A percentile compares a stretch with the other conserved stretches of the same genome.
phyloP scores from a whole-genome alignment of 768 basidiomycete species.

The Tricholoma hemisulphureum region DNA sequence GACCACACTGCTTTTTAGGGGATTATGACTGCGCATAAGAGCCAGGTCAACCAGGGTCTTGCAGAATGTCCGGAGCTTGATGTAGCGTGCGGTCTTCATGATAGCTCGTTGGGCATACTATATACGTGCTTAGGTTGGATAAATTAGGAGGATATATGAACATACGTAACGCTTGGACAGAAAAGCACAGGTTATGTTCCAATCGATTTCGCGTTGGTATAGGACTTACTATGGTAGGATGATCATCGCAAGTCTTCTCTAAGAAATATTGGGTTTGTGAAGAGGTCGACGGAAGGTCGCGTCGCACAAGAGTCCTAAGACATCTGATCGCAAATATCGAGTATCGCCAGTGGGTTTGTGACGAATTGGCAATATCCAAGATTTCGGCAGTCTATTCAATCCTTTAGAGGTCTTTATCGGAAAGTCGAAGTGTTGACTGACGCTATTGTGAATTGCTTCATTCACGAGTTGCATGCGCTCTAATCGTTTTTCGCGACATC shows the following conservation, averaged over 20 bases:
- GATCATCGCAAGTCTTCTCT: conserved; percentile 56
- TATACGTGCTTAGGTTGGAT: conserved; percentile 2
- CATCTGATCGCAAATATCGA: conserved; percentile 65
- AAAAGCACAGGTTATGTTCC: conserved; percentile 9
- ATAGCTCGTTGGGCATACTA: conserved; percentile 73
- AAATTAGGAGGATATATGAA: conserved; percentile 4
- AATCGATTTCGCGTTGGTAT: background rate
- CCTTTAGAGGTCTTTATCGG: background rate
- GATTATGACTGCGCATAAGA: conserved; percentile 63
- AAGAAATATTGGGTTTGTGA: conserved; percentile 58
- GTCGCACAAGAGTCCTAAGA: conserved; percentile 65
- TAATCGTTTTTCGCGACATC: conserved; percentile 44
- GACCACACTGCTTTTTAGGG: conserved; percentile 52
- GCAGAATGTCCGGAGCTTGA: conserved; percentile 80
- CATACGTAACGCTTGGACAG: conserved; percentile 56
- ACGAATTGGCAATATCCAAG: conserved; percentile 56
- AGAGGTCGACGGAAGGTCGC: conserved; percentile 52
- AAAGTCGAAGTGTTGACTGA: conserved; percentile 28
- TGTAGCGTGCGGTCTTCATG: conserved; percentile 72
- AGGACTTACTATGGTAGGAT: conserved; percentile 61
- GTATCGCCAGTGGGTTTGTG: conserved; percentile 79
- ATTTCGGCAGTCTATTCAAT: conserved; percentile 39
- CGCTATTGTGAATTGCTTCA: conserved; percentile 41
- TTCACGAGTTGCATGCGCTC: conserved; percentile 43
- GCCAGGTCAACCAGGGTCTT: conserved; percentile 55